Conservation (phyloP, 2,329 filamentous ascomycete genomes). For the Sclerotiophoma versabilis region DNA sequence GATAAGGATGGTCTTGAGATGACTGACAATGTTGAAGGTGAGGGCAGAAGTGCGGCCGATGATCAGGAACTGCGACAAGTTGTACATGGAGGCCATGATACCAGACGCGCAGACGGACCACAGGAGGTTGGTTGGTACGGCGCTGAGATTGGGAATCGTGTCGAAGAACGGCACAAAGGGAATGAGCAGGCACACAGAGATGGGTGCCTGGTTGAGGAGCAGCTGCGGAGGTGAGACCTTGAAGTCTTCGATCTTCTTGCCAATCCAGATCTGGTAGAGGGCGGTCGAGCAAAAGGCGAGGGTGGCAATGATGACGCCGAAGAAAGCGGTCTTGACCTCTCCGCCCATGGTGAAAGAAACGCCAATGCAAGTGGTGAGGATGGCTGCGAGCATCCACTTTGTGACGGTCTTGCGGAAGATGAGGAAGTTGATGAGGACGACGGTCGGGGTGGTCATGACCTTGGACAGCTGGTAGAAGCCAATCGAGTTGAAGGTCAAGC, state of each 20-base stretch:
- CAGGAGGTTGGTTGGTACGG: conserved; percentile 51
- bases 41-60: conserved; percentile 50
- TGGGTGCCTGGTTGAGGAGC: conserved; percentile 56
- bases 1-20: conserved; percentile 57
- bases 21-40: conserved; percentile 52
- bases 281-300: conserved; percentile 55
- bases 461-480: conserved; percentile 59
- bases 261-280: conserved; percentile 59
- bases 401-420: conserved; percentile 54
- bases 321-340: conserved; percentile 49
- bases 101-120: conserved; percentile 52
- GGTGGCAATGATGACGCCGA: conserved; percentile 53
- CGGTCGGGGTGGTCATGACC: conserved; percentile 58
- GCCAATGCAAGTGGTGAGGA: conserved; percentile 53
- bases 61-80: conserved; percentile 54
- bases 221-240: conserved; percentile 54
- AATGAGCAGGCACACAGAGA: conserved; percentile 54
- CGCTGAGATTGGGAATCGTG: conserved; percentile 47
- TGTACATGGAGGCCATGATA: conserved; percentile 53
- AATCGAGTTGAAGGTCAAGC: conserved; percentile 56
- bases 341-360: conserved; percentile 55
- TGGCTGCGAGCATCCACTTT: conserved; percentile 50
- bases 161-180: conserved; percentile 55
- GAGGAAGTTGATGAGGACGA: conserved; percentile 56
- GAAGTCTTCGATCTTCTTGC: conserved; percentile 58